phyloP scores from a whole-genome alignment of 352 stramenopile genomes.

The Phytophthora boehmeriae region DNA sequence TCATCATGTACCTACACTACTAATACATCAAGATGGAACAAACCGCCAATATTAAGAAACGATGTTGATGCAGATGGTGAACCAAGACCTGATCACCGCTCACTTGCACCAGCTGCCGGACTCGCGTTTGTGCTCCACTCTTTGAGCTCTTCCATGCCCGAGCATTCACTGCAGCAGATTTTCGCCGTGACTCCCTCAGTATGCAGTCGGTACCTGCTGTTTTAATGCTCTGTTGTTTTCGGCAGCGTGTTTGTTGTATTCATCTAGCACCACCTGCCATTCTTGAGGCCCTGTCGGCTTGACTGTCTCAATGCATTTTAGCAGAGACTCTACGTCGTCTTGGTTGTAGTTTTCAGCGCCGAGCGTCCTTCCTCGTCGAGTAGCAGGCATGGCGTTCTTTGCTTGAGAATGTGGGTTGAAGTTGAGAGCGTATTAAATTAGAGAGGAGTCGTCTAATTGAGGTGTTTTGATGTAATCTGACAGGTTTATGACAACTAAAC shows the following conservation, averaged over 20 bases:
- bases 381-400: no score
- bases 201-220: slow-evolving; percentile 18
- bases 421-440: no score
- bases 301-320: not conserved
- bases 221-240: no score
- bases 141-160: slow-evolving; percentile 20
- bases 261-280: not conserved
- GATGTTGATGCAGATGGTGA: slow-evolving; percentile 9
- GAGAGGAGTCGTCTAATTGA: no score
- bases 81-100: slow-evolving; percentile 6
- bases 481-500: no score
- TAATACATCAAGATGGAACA: slow-evolving; percentile 6
- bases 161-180: slow-evolving; percentile 17
- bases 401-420: no score
- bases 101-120: slow-evolving; percentile 1
- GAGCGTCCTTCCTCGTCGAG: not conserved
- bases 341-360: not conserved
- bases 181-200: slow-evolving; percentile 24
- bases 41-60: not conserved
- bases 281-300: not conserved
- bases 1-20: not conserved
- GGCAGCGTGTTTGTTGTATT: not conserved
- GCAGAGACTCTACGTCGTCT: not conserved
- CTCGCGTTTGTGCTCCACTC: slow-evolving; percentile 24
- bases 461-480: no score